Percentiles rank a stretch among this genome's conserved stretches.
Conservation (phyloP, 139 green algal genomes). For the Penium margaritaceum region DNA sequence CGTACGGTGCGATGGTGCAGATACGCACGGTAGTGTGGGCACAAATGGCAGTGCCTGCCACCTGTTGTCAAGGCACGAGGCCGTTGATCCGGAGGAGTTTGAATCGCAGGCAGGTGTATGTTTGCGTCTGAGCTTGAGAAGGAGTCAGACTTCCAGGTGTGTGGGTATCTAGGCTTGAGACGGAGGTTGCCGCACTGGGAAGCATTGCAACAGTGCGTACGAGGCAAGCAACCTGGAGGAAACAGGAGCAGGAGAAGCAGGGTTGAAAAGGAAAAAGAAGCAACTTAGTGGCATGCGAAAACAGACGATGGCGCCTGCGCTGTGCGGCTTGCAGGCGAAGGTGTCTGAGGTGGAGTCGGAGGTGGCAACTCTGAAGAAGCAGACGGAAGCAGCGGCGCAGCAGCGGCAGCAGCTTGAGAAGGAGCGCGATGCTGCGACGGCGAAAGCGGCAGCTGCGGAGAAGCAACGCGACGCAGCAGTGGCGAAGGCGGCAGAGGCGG, state of each 20-base stretch:
- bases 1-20: background rate
- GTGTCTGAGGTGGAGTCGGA: background rate
- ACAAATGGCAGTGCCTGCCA: background rate
- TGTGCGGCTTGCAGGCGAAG: too few species aligned
- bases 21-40: background rate
- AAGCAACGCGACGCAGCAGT: background rate
- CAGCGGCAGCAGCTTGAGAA: constrained; percentile 1
- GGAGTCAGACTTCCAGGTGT: background rate
- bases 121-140: too few species aligned
- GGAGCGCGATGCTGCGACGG: background rate
- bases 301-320: too few species aligned
- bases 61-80: background rate
- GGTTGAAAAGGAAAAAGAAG: constrained; percentile 2
- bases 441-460: background rate
- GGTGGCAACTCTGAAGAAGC: background rate
- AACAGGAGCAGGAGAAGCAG: too few species aligned
- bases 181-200: background rate
- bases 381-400: background rate
- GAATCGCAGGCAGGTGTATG: background rate
- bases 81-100: background rate
- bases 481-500: background rate
- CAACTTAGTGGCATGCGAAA: too few species aligned
- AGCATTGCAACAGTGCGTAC: background rate
- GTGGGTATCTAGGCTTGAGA: background rate
- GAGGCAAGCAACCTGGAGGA: too few species aligned